Conservation (phyloP, 2,329 filamentous ascomycete genomes). For the Epichloe brachyelytri region DNA sequence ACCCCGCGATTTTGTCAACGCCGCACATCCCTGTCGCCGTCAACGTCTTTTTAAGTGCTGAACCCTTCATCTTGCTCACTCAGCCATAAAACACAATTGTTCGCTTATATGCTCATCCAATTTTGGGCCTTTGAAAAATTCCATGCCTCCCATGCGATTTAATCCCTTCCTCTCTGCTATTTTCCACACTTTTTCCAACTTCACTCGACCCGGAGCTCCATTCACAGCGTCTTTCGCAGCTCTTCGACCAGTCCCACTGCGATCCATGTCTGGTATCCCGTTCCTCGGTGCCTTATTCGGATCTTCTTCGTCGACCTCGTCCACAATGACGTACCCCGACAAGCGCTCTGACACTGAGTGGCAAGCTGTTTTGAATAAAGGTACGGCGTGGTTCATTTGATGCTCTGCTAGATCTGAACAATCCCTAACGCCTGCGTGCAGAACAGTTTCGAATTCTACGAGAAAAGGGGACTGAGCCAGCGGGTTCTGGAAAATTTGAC, state of each 20-base stretch:
- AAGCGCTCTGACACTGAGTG: slow-evolving; percentile 74
- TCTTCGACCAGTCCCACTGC: slow-evolving; percentile 17
- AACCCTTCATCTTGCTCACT: background rate
- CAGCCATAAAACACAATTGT: background rate
- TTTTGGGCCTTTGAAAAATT: background rate
- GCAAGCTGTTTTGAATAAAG: slow-evolving; percentile 64
- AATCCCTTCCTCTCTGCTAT: slow-evolving; percentile 34
- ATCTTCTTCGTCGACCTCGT: slow-evolving; percentile 34
- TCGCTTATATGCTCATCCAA: background rate
- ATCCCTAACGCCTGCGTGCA: slow-evolving; percentile 23
- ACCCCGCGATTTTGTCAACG: slow-evolving; percentile 4
- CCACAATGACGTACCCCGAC: slow-evolving; percentile 64
- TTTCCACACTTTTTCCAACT: slow-evolving; percentile 33
- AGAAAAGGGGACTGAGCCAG: slow-evolving; percentile 78
- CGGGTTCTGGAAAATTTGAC: slow-evolving; percentile 72
- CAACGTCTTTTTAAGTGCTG: background rate
- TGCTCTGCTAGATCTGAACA: background rate
- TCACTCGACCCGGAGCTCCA: slow-evolving; percentile 21
- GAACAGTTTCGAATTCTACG: slow-evolving; percentile 94
- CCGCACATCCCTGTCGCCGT: background rate
- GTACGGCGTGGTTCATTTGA: slow-evolving; percentile 17
- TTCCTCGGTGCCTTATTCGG: slow-evolving; percentile 67
- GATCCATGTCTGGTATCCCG: slow-evolving; percentile 65
- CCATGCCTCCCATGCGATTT: slow-evolving; percentile 33
- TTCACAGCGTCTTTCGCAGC: slow-evolving; percentile 9